Evolutionary conservation across 768 basidiomycete genomes (phyloP).

Genomic region (Naganishia kalamii): DNA sequence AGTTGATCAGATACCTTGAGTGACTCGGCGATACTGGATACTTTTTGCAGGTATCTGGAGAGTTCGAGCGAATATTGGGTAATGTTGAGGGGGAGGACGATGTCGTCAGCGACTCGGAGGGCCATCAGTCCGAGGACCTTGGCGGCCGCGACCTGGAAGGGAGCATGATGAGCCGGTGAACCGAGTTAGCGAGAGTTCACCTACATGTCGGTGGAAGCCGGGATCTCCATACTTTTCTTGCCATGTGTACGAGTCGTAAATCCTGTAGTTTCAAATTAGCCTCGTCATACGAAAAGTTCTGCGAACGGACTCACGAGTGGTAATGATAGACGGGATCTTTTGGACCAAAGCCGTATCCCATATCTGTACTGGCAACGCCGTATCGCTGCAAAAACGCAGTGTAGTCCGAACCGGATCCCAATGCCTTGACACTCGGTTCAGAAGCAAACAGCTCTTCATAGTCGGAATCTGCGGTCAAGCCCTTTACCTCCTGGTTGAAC

Average conservation of each 20-base stretch:
- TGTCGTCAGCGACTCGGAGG: conserved; percentile 54
- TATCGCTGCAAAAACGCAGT: conserved; percentile 83
- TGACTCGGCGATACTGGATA: conserved; percentile 51
- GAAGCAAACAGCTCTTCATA: conserved; percentile 26
- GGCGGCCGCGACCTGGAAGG: conserved; percentile 60
- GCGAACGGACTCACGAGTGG: conserved; percentile 31
- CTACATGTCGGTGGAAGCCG: conserved; percentile 17
- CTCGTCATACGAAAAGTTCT: background rate
- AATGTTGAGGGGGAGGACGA: conserved; percentile 62
- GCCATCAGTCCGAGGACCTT: conserved; percentile 59
- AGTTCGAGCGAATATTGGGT: conserved; percentile 62
- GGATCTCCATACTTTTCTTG: conserved; percentile 66
- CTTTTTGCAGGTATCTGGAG: conserved; percentile 53
- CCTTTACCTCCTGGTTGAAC: conserved; percentile 26
- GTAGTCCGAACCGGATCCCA: conserved; percentile 82
- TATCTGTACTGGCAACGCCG: conserved; percentile 52
- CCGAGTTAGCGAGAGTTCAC: background rate
- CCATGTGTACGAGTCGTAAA: conserved; percentile 68
- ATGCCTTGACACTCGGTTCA: conserved; percentile 51
- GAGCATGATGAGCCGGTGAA: background rate
- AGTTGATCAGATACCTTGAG: conserved; percentile 29
- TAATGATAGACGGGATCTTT: conserved; percentile 62
- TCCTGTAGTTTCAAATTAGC: conserved; percentile 51
- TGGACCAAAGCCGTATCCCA: conserved; percentile 41
- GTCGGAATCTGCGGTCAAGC: conserved; percentile 22